These are phyloP conservation scores for Rhizoclosmatium globosum DNA, from an alignment of 192 early-diverging fungal species.

Conservation along the genomic window DNA sequence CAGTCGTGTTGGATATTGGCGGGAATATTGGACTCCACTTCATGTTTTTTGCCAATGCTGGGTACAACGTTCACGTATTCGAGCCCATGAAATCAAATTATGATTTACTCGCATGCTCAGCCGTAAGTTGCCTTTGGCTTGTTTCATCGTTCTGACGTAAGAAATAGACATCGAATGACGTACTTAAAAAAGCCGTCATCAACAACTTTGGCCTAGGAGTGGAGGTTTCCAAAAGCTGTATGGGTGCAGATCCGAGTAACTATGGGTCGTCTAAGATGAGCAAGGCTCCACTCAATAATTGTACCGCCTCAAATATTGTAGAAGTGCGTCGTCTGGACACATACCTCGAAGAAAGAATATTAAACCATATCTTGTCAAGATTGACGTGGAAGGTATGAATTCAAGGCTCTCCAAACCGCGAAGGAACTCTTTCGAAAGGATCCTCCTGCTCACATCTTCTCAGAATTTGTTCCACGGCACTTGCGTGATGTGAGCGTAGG, in stretches of 20 bases:
- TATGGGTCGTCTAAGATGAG: background rate
- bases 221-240: background rate
- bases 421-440: background rate
- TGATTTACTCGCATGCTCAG: background rate
- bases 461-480: background rate
- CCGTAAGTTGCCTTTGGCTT: background rate
- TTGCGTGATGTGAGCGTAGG: background rate
- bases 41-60: background rate
- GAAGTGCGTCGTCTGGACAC: background rate
- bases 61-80: background rate
- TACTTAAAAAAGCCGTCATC: background rate
- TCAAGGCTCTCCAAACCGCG: background rate
- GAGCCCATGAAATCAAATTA: slow-evolving; percentile 7
- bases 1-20: slow-evolving; percentile 11
- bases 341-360: background rate
- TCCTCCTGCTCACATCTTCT: slow-evolving; percentile 8
- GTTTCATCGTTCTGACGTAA: too few relatives aligned
- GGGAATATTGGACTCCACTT: slow-evolving; percentile 13
- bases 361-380: slow-evolving; percentile 10
- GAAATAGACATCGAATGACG: too few relatives aligned
- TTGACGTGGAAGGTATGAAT: slow-evolving; percentile 12
- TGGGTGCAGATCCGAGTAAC: background rate
- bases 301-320: background rate
- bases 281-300: background rate
- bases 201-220: slow-evolving; percentile 12